Percentiles rank a stretch among this genome's conserved stretches.
These are phyloP conservation scores for Backusella tarrabulga DNA, from an alignment of 192 early-diverging fungal species.

Conservation along the genomic window DNA sequence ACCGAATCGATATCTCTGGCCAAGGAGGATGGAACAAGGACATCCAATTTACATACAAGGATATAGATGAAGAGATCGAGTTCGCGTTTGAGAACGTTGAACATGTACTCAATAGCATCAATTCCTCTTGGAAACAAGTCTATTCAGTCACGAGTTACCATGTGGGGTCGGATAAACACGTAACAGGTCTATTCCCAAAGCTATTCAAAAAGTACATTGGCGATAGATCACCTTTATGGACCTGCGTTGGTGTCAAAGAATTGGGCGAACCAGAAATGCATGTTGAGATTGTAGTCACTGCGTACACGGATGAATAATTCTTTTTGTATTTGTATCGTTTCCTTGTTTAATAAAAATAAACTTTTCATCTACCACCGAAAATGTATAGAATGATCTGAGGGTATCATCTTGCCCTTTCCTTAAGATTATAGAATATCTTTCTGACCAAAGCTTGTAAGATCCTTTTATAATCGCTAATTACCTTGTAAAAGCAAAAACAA, in stretches of 20 bases:
- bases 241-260: neutral
- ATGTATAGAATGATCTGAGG: too few relatives aligned
- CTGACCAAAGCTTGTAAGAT: too few relatives aligned
- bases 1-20: constrained; percentile 7
- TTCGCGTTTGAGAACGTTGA: neutral
- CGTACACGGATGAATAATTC: neutral
- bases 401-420: too few relatives aligned
- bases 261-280: constrained; percentile 8
- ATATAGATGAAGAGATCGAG: neutral
- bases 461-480: too few relatives aligned
- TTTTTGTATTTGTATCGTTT: too few relatives aligned
- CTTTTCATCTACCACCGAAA: too few relatives aligned
- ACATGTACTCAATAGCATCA: neutral
- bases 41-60: constrained; percentile 9
- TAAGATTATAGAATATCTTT: too few relatives aligned
- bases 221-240: neutral
- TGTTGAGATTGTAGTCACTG: constrained; percentile 4
- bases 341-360: neutral
- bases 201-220: constrained; percentile 10
- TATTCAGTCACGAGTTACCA: neutral
- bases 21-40: constrained; percentile 11
- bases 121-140: neutral
- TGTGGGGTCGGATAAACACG: neutral
- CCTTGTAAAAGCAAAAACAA: too few relatives aligned
- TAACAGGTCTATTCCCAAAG: neutral